These are phyloP conservation scores for Fusarium robinianum DNA, from an alignment of 2,329 filamentous ascomycete genomes.

Conservation along the genomic window DNA sequence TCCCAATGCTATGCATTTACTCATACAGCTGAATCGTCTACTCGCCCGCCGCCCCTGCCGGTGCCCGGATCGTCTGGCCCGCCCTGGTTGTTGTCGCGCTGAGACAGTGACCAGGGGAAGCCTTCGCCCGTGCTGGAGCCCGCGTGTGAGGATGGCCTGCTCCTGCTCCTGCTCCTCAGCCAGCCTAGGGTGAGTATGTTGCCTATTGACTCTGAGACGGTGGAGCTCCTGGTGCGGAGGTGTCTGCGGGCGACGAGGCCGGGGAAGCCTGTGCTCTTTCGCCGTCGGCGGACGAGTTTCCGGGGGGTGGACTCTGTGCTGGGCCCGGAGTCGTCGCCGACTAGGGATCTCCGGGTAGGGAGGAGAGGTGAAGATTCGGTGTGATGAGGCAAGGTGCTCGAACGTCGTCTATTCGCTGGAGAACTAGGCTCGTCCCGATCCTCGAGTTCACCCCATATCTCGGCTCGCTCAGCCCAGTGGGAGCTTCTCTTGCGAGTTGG, in stretches of 20 bases:
- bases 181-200: constrained; percentile 60
- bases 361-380: constrained; percentile 49
- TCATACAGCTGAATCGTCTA: constrained; percentile 43
- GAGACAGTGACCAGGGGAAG: constrained; percentile 16
- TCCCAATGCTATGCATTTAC: constrained; percentile 20
- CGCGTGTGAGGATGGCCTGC: constrained; percentile 28
- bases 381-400: constrained; percentile 53
- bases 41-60: constrained; percentile 26
- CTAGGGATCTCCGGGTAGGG: constrained; percentile 39
- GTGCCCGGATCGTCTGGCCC: constrained; percentile 10
- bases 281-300: constrained; percentile 49
- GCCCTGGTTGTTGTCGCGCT: constrained; percentile 29
- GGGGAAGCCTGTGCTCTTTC: constrained; percentile 65
- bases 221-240: constrained; percentile 45
- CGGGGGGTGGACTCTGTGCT: constrained; percentile 40
- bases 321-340: constrained; percentile 39
- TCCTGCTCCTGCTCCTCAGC: constrained; percentile 49
- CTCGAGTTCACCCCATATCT: constrained; percentile 88
- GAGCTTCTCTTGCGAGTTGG: constrained; percentile 54
- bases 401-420: constrained; percentile 49
- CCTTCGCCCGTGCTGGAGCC: constrained; percentile 26
- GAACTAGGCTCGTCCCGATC: constrained; percentile 63
- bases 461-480: constrained; percentile 69
- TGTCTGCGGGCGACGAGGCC: constrained; percentile 60
- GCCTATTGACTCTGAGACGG: constrained; percentile 55